Evolutionary conservation across 2,329 filamentous ascomycete species (phyloP), one percentile per base, ranked within the genome.

Genomic region (Exophiala oligosperma): DNA sequence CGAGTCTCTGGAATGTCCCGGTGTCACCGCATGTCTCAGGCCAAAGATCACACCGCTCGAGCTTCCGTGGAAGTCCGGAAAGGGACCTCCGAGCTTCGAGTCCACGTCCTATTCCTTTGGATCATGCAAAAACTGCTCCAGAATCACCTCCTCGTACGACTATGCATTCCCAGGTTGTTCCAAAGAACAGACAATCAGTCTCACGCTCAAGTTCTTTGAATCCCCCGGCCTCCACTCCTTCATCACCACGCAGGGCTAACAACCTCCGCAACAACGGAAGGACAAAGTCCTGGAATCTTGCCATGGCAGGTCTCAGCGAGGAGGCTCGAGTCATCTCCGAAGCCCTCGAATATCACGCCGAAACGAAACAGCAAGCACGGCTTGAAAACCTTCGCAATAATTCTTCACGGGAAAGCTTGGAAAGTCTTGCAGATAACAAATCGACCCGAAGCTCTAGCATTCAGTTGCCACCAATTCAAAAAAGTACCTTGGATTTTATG

Each of bases 401-500:
- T n/a, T 58, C 55, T 14, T 63, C 58, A 12, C 51, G 38, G 9
- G 58, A 54, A 23, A 58, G 55, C 24, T 24, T 59, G 17, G 49
- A 55, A 41, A 55, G 43, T 21, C 6, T 17, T 14, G 35, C 46
- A 73, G 75, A 50, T 78, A 79, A 62, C 73, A 80, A 54, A 70
- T 73, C 44, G 68, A 80, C 7, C 77, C 82, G 63, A 77, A 75
- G 49, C 76, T 79, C 1, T 64, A 69, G 12, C 11, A 71, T 81
- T 51, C 79, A 82, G 57, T 72, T 86, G n/a, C 83, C 84, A 1
- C 84, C 83, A 3, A 68, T 86, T 48, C 82, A 85, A 64, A 84
- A 83, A 68, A 82, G 82, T 52, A 84, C 86, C 64, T 79, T 86
- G 49, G 86, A 87, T 67, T 85, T 86, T 11, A 77, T 88, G 64